Percentiles rank a stretch among this genome's conserved stretches.
Conservation (phyloP, 1,284 basidiomycete genomes). For the Heterobasidion irregulare region DNA sequence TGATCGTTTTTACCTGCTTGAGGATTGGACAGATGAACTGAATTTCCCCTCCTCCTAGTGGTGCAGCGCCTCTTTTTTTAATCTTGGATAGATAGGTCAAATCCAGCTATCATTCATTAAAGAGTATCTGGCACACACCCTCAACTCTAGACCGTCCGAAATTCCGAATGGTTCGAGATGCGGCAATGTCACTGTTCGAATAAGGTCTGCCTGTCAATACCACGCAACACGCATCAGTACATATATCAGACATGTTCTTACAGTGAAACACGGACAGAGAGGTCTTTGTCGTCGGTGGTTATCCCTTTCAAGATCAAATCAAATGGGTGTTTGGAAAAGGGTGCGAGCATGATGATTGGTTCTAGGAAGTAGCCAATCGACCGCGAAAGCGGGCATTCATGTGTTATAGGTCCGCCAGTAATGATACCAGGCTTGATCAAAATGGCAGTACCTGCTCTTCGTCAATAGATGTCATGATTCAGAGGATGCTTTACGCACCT, state of each 20-base stretch:
- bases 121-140: slow-evolving; percentile 35
- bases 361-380: slow-evolving; percentile 95
- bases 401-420: slow-evolving; percentile 73
- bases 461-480: neutral
- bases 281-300: slow-evolving; percentile 84
- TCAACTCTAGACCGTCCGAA: slow-evolving; percentile 79
- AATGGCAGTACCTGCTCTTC: slow-evolving; percentile 70
- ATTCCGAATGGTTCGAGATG: slow-evolving; percentile 88
- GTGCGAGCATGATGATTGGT: slow-evolving; percentile 83
- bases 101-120: slow-evolving; percentile 2
- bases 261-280: slow-evolving; percentile 55
- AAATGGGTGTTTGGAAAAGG: slow-evolving; percentile 88
- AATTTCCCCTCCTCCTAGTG: slow-evolving; percentile 88
- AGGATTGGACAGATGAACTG: slow-evolving; percentile 92
- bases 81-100: slow-evolving; percentile 49
- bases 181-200: slow-evolving; percentile 90
- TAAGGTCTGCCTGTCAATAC: slow-evolving; percentile 67
- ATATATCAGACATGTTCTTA: slow-evolving; percentile 4
- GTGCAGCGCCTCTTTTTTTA: slow-evolving; percentile 87
- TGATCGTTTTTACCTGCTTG: slow-evolving; percentile 83
- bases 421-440: slow-evolving; percentile 91
- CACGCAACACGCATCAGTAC: slow-evolving; percentile 1
- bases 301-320: slow-evolving; percentile 81
- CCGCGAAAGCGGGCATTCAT: slow-evolving; percentile 84
- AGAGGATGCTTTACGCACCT: slow-evolving; percentile 38